Evolutionary conservation across 345 rosid species (phyloP), one percentile per base, ranked within the genome.

Genomic region (Syzygium aqueum): DNA sequence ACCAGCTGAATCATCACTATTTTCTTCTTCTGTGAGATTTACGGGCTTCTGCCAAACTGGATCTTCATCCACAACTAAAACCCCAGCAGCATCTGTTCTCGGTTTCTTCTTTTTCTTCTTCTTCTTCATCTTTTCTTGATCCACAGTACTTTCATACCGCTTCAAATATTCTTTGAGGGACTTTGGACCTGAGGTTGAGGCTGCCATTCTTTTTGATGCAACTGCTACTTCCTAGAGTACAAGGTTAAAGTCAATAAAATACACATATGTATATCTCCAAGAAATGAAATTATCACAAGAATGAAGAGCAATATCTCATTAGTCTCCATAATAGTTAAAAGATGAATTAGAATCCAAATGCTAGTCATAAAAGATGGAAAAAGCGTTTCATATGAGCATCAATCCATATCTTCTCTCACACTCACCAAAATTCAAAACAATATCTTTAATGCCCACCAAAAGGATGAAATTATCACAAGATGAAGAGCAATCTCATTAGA

Each of bases 1-100:
- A 95, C 98, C 99, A 17, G 94, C 91, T 59, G 98, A 94, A 88
- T 95, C 98, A 22, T 94, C 88, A n/a, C 85, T 94, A 30, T 91
- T 93, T 7, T 92, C 94, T 17, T 96, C 97, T 88, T 92, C 96
- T 28, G 86, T 90, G 67, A 93, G 88, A 54, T 91, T 94, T 78
- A 97, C 90, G 1, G 95, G 93, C 85, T 93, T 97, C 87, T 95
- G 97, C 99, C 99, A 97, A 85, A 94, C 94, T 3, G 99, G 99
- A 91, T 97, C 99, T 89, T 94, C 91, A 86, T 97, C 99, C 11
- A 96, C 98, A 82, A 96, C 96, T 56, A 94, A 78, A 90, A 96
- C 95, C 63, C 97, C 95, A 1, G 88, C 84, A 2, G 91, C 85
- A 65, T 88, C 94, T 21, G 93, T 90, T 87, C 89, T 92, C 40